These are phyloP conservation scores for Pleurotus sapidus DNA, from an alignment of 768 basidiomycete species.

Conservation along the genomic window DNA sequence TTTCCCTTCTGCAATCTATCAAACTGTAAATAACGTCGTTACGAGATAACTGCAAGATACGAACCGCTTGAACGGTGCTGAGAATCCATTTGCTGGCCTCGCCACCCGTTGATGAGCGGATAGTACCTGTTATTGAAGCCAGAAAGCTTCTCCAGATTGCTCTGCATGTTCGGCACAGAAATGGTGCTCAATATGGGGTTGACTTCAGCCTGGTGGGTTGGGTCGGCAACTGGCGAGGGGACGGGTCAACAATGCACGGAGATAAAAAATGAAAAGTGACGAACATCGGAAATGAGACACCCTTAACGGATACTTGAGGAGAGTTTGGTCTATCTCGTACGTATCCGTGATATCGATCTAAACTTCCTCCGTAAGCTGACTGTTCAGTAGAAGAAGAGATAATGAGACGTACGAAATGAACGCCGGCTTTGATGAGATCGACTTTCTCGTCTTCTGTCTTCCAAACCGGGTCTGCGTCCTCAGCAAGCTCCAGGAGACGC, in stretches of 20 bases:
- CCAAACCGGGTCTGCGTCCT: conserved; percentile 28
- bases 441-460: conserved; percentile 27
- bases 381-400: neutral
- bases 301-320: neutral
- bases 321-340: conserved; percentile 19
- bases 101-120: conserved; percentile 24
- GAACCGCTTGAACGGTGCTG: conserved; percentile 20
- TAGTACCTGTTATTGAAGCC: conserved; percentile 35
- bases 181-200: conserved; percentile 18
- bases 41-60: neutral
- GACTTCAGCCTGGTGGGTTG: conserved; percentile 21
- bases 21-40: neutral
- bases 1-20: conserved; percentile 14
- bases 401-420: conserved; percentile 21
- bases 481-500: conserved; percentile 25
- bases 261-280: neutral
- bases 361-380: neutral
- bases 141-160: conserved; percentile 26
- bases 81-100: conserved; percentile 30
- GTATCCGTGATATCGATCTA: conserved; percentile 32
- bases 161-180: conserved; percentile 23
- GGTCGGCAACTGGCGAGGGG: conserved; percentile 18
- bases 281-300: conserved; percentile 7
- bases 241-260: neutral
- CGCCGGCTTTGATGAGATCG: conserved; percentile 19